These are phyloP conservation scores for Tilletia horrida DNA, from an alignment of 1,284 basidiomycete genomes.

Conservation along the genomic window DNA sequence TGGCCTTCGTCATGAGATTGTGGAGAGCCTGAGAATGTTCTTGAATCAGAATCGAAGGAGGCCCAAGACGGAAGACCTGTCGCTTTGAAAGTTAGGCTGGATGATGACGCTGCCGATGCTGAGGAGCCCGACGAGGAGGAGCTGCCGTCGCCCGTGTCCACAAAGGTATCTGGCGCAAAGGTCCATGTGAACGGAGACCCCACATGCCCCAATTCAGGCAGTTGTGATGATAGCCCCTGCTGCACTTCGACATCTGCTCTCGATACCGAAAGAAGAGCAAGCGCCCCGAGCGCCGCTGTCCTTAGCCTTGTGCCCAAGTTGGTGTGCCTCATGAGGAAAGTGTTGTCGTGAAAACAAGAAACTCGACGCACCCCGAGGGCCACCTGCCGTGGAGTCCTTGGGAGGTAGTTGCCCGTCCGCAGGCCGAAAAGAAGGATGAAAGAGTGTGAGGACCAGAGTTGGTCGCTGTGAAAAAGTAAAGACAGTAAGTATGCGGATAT, in stretches of 20 bases:
- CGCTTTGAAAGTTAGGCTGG: background rate
- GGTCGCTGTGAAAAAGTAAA: no score
- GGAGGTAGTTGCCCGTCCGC: no score
- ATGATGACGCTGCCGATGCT: background rate
- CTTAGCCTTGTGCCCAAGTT: no score
- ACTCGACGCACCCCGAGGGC: no score
- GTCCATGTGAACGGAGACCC: slow-evolving; percentile 41
- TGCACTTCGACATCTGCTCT: slow-evolving; percentile 1
- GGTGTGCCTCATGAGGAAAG: no score
- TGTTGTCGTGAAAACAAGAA: no score
- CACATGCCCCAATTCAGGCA: slow-evolving; percentile 42
- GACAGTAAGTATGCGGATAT: no score
- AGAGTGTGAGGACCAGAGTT: no score
- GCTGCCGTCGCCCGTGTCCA: slow-evolving; percentile 24
- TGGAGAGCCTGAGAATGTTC: slow-evolving; percentile 40
- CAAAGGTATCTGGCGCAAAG: slow-evolving; percentile 40
- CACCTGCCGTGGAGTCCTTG: no score
- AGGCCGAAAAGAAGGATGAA: no score
- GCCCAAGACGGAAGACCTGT: slow-evolving; percentile 43
- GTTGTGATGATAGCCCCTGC: slow-evolving; percentile 28
- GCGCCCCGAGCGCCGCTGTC: no score
- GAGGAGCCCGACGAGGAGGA: slow-evolving; percentile 28
- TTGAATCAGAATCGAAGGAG: slow-evolving; percentile 32
- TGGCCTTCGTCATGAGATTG: slow-evolving; percentile 19
- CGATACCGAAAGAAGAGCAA: no score